Conservation (phyloP, 2,329 filamentous ascomycete genomes). For the Alternaria triticimaculans region DNA sequence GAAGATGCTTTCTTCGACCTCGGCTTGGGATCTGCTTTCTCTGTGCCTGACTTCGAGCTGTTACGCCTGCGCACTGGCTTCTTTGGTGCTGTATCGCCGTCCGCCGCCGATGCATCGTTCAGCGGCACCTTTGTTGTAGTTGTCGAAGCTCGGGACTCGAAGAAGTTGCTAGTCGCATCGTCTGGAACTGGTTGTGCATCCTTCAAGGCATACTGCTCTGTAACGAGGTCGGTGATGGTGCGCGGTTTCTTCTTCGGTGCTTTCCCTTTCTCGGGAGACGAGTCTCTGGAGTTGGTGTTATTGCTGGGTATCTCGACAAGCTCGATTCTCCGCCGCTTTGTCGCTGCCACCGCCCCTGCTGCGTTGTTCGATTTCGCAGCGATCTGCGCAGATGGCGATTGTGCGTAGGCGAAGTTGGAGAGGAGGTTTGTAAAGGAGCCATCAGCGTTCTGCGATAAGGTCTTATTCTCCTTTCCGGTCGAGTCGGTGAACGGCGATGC, state of each 20-base stretch:
- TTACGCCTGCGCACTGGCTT: slow-evolving; percentile 32
- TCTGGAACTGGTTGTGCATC: slow-evolving; percentile 8
- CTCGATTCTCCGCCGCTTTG: slow-evolving; percentile 42
- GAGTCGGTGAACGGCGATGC: slow-evolving; percentile 23
- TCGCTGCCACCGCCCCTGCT: slow-evolving; percentile 11
- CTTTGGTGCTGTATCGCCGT: slow-evolving; percentile 13
- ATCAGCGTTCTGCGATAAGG: slow-evolving; percentile 1
- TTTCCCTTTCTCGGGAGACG: slow-evolving; percentile 42
- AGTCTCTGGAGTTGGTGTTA: slow-evolving; percentile 25
- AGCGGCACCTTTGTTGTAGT: slow-evolving; percentile 33
- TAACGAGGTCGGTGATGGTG: slow-evolving; percentile 50
- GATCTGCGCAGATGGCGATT: slow-evolving; percentile 17
- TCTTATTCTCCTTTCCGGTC: slow-evolving; percentile 33
- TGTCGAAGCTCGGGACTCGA: slow-evolving; percentile 25
- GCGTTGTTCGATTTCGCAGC: slow-evolving; percentile 2
- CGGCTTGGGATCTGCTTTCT: slow-evolving; percentile 23
- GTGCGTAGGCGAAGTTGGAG: slow-evolving; percentile 37
- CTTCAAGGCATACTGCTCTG: slow-evolving; percentile 39
- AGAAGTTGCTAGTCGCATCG: slow-evolving; percentile 30
- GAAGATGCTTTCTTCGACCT: slow-evolving; percentile 30
- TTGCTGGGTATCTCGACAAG: slow-evolving; percentile 37
- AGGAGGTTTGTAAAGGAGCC: slow-evolving; percentile 36
- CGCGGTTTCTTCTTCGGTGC: slow-evolving; percentile 48
- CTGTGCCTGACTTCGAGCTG: slow-evolving; percentile 23
- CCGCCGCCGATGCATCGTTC: slow-evolving; percentile 26